These are phyloP conservation scores for Pseudogymnoascus sp. DNA, from an alignment of 2,329 filamentous ascomycete genomes.

Conservation along the genomic window DNA sequence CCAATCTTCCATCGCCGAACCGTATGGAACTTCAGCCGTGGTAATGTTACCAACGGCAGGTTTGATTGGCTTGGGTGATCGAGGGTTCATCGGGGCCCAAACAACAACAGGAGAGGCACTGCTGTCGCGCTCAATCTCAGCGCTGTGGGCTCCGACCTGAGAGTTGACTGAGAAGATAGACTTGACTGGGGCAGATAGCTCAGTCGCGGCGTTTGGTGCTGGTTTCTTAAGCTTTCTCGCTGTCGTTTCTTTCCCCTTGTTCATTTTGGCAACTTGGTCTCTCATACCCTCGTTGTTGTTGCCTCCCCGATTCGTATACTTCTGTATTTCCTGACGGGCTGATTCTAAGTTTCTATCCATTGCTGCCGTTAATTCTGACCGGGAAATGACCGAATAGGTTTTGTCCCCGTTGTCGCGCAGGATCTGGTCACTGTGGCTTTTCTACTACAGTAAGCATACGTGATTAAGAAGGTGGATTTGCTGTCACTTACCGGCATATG, in stretches of 20 bases:
- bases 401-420: neutral
- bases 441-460: neutral
- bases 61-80: neutral
- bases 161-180: neutral
- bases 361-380: neutral
- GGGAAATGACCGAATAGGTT: neutral
- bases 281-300: neutral
- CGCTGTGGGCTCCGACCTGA: neutral
- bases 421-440: neutral
- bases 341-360: neutral
- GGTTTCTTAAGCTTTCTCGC: neutral
- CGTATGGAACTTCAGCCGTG: neutral
- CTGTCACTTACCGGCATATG: neutral
- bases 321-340: neutral
- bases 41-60: constrained; percentile 3
- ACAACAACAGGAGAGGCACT: neutral
- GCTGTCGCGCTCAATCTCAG: neutral
- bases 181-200: neutral
- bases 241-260: neutral
- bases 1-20: constrained; percentile 19
- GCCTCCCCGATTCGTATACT: neutral
- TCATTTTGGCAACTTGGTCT: neutral
- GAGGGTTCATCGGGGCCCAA: neutral
- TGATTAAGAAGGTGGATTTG: neutral
- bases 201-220: neutral